These are phyloP conservation scores for Dactylorhiza incarnata DNA, from an alignment of 106 monocot genomes.

Conservation along the genomic window DNA sequence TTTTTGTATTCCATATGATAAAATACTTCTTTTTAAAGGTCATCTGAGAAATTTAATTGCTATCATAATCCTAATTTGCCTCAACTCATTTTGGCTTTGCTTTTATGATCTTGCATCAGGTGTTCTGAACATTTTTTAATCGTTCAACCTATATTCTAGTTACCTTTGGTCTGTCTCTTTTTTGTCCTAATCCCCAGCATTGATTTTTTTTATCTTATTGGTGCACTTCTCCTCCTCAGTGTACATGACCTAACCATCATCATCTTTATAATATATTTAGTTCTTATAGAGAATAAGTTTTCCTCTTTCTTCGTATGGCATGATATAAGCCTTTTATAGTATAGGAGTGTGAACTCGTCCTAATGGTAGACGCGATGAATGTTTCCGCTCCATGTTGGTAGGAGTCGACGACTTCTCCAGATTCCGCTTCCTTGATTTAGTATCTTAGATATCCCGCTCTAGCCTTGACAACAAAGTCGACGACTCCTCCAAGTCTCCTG, in stretches of 20 bases:
- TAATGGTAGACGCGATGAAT: too few relatives aligned
- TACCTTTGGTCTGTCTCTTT: not conserved
- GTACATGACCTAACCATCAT: not conserved
- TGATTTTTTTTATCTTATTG: not conserved
- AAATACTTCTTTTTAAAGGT: not conserved
- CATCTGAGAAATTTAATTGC: not conserved
- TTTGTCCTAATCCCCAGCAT: not conserved
- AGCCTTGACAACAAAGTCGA: too few relatives aligned
- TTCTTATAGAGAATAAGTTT: not conserved
- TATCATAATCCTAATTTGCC: not conserved
- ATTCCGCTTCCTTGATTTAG: too few relatives aligned
- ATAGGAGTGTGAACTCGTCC: too few relatives aligned
- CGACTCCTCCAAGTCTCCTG: too few relatives aligned
- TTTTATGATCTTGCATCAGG: not conserved
- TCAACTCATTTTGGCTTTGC: not conserved
- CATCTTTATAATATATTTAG: not conserved
- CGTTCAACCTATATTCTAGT: not conserved
- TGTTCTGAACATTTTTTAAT: not conserved
- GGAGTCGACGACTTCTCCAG: too few relatives aligned
- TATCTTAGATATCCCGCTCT: too few relatives aligned
- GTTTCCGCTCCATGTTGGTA: too few relatives aligned
- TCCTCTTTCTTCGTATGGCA: too few relatives aligned
- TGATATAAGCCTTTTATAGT: too few relatives aligned
- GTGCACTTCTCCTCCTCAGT: not conserved
- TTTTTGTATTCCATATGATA: not conserved